Percentiles rank a stretch among this genome's conserved stretches.
These are phyloP conservation scores for Fusarium sp. DNA, from an alignment of 2,329 filamentous ascomycete genomes.

Conservation along the genomic window DNA sequence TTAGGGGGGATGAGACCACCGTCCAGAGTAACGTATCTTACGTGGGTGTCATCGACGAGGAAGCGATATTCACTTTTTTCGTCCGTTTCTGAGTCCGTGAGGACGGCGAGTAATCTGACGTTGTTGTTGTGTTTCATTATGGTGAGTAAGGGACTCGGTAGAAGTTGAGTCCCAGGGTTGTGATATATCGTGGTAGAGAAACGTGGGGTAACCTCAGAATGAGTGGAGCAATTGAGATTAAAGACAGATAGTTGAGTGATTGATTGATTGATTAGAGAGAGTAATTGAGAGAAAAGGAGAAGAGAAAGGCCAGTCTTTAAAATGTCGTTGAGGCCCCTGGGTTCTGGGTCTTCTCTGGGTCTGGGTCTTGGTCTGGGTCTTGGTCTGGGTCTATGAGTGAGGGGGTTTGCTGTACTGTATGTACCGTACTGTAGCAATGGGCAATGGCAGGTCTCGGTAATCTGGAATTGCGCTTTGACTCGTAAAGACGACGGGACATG, in stretches of 20 bases:
- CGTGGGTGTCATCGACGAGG: constrained; percentile 50
- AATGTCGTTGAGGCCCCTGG: not conserved
- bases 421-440: not conserved
- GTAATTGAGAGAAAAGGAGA: not conserved
- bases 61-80: constrained; percentile 53
- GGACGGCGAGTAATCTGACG: constrained; percentile 43
- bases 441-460: constrained; percentile 25
- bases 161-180: not conserved
- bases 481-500: constrained; percentile 3
- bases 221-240: not conserved
- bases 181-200: not conserved
- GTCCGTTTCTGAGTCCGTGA: constrained; percentile 44
- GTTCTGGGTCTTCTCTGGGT: not conserved
- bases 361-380: not conserved
- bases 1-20: constrained; percentile 48
- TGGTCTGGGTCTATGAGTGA: not conserved
- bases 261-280: not conserved
- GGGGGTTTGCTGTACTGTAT: constrained; percentile 1
- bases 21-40: constrained; percentile 57
- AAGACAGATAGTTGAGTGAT: not conserved
- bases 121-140: constrained; percentile 39
- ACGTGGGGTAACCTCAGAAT: constrained; percentile 17
- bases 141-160: not conserved
- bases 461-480: constrained; percentile 33
- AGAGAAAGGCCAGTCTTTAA: constrained; percentile 12